A percentile compares a stretch with the other conserved stretches of the same genome.
Evolutionary conservation across 2,329 filamentous ascomycete genomes (phyloP).

Genomic region (Colletotrichum salicis): DNA sequence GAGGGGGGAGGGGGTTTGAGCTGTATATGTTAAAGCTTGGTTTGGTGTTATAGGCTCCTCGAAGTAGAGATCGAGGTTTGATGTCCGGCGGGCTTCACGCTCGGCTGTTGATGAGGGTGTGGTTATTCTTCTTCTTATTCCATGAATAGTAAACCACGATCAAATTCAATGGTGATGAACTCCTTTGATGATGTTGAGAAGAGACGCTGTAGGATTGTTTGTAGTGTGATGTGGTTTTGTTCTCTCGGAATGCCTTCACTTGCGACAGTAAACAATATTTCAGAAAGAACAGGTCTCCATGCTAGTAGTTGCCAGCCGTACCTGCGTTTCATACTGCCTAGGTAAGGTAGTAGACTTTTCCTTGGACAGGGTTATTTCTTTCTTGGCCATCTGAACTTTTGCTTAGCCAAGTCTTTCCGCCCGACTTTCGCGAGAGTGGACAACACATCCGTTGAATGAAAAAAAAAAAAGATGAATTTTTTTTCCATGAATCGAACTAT

Average conservation of each 20-base stretch:
- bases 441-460: too few relatives aligned
- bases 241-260: conserved; percentile 3
- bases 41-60: conserved; percentile 5
- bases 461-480: too few relatives aligned
- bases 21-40: not conserved
- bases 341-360: too few relatives aligned
- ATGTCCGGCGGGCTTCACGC: conserved; percentile 8
- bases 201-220: not conserved
- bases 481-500: too few relatives aligned
- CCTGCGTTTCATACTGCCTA: too few relatives aligned
- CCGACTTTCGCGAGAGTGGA: too few relatives aligned
- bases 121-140: not conserved
- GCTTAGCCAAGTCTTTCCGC: too few relatives aligned
- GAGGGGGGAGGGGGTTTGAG: not conserved
- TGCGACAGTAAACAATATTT: not conserved
- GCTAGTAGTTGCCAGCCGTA: not conserved
- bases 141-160: conserved; percentile 12
- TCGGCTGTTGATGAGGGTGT: not conserved
- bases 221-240: not conserved
- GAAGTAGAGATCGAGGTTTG: conserved; percentile 15
- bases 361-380: too few relatives aligned
- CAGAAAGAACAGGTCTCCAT: not conserved
- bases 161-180: not conserved
- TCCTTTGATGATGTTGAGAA: not conserved
- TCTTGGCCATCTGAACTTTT: too few relatives aligned